Percentiles rank a stretch among this genome's conserved stretches.
Evolutionary conservation across 73 alveolate species (phyloP).

Genomic region (Uronychia setigera): DNA sequence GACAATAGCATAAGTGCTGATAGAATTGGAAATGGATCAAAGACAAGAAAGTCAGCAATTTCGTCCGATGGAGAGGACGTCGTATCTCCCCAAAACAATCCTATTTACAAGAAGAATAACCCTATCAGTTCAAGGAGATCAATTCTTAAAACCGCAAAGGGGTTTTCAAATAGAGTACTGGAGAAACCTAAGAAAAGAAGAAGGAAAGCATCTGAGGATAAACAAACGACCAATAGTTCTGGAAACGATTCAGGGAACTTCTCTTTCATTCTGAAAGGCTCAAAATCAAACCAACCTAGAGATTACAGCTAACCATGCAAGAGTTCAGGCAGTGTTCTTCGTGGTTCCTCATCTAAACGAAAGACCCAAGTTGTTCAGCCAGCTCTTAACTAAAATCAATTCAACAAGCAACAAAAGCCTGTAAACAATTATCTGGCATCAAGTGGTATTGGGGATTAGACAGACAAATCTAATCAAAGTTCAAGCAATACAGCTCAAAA

Average conservation of each 20-base stretch:
- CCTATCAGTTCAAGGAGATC: background rate
- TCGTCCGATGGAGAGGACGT: no score
- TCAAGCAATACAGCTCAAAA: background rate
- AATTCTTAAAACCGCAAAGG: background rate
- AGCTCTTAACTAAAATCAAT: no score
- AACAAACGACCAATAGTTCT: background rate
- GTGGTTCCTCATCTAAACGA: no score
- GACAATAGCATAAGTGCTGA: background rate
- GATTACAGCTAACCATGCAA: background rate
- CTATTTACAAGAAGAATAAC: background rate
- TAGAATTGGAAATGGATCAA: background rate
- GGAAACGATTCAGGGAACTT: background rate
- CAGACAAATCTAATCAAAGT: no score
- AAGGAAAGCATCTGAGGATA: background rate
- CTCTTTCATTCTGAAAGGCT: background rate
- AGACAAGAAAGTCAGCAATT: no score
- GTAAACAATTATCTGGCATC: no score
- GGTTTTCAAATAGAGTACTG: background rate
- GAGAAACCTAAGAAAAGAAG: background rate
- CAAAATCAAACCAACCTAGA: background rate
- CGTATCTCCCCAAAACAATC: no score
- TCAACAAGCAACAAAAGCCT: no score
- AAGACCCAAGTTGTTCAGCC: no score
- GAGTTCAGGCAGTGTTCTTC: background rate
- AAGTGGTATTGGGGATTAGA: no score